A percentile compares a stretch with the other conserved stretches of the same genome.
These are phyloP conservation scores for Talaromyces sp. DNA, from an alignment of 2,329 filamentous ascomycete species.

Conservation along the genomic window DNA sequence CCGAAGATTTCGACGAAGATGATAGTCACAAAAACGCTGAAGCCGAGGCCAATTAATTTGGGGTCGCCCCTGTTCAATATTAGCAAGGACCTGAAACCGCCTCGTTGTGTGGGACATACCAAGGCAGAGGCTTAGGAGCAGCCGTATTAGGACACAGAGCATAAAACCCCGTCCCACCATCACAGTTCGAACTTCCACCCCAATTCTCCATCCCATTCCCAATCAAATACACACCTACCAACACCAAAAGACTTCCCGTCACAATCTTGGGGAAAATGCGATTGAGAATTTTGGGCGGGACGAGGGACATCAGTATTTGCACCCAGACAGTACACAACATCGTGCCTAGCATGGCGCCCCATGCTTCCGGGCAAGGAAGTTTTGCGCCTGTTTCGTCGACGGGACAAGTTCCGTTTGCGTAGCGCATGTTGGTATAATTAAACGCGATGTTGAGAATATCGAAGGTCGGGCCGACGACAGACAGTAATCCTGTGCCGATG, in stretches of 20 bases:
- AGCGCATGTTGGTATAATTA: slow-evolving; percentile 70
- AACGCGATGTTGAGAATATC: slow-evolving; percentile 72
- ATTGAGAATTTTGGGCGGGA: slow-evolving; percentile 66
- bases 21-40: slow-evolving; percentile 76
- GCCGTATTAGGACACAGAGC: slow-evolving; percentile 64
- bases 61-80: slow-evolving; percentile 55
- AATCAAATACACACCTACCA: slow-evolving; percentile 73
- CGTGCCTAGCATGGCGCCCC: slow-evolving; percentile 72
- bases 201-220: slow-evolving; percentile 71
- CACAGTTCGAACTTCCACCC: slow-evolving; percentile 57
- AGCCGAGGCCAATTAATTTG: slow-evolving; percentile 76
- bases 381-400: slow-evolving; percentile 60
- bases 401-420: slow-evolving; percentile 67
- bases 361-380: slow-evolving; percentile 72
- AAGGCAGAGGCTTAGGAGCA: slow-evolving; percentile 70
- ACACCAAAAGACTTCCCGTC: slow-evolving; percentile 66
- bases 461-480: slow-evolving; percentile 77
- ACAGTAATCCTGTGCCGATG: slow-evolving; percentile 75
- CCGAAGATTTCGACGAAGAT: slow-evolving; percentile 79
- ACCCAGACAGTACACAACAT: slow-evolving; percentile 63
- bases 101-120: slow-evolving; percentile 44
- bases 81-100: not conserved
- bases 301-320: slow-evolving; percentile 72
- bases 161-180: slow-evolving; percentile 63
- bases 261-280: slow-evolving; percentile 77